Evolutionary conservation across 495 filamentous ascomycete species (phyloP).

Genomic region (Penicillium fimorum): DNA sequence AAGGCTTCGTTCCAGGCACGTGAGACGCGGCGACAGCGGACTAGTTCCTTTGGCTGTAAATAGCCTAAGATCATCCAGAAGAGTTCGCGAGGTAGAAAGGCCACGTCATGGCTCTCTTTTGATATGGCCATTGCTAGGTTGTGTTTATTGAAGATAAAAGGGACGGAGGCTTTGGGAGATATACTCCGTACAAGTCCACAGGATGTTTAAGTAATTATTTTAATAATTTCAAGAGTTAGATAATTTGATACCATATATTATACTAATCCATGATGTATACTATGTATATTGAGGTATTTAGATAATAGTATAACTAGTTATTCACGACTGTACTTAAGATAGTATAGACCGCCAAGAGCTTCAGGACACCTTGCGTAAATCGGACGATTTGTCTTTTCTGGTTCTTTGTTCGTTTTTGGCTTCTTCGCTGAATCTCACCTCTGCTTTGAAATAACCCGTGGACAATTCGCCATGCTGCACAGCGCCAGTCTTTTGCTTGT

Average conservation of each 20-base stretch:
- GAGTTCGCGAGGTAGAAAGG: conserved; percentile 42
- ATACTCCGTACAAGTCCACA: not conserved
- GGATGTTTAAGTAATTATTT: not conserved
- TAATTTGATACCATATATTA: not conserved
- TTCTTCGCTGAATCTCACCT: not conserved
- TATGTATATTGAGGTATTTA: not conserved
- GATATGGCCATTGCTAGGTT: conserved; percentile 4
- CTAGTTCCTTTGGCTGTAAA: conserved; percentile 50
- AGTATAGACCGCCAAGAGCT: conserved; percentile 42
- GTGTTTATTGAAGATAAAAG: not conserved
- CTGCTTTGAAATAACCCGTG: not conserved
- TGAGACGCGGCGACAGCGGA: conserved; percentile 57
- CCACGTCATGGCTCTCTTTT: conserved; percentile 20
- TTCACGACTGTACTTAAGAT: not conserved
- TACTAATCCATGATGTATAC: not conserved
- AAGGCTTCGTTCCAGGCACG: conserved; percentile 56
- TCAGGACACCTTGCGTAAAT: conserved; percentile 49
- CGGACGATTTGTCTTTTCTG: conserved; percentile 14
- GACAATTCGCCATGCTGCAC: conserved; percentile 18
- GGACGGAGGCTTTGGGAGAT: not conserved
- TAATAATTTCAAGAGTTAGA: not conserved
- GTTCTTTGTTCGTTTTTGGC: conserved; percentile 6
- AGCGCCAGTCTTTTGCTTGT: conserved; percentile 40
- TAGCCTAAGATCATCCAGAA: conserved; percentile 42
- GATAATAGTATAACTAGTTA: not conserved